phyloP scores from a whole-genome alignment of 768 basidiomycete species.

The Panaeolus papilionaceus region DNA sequence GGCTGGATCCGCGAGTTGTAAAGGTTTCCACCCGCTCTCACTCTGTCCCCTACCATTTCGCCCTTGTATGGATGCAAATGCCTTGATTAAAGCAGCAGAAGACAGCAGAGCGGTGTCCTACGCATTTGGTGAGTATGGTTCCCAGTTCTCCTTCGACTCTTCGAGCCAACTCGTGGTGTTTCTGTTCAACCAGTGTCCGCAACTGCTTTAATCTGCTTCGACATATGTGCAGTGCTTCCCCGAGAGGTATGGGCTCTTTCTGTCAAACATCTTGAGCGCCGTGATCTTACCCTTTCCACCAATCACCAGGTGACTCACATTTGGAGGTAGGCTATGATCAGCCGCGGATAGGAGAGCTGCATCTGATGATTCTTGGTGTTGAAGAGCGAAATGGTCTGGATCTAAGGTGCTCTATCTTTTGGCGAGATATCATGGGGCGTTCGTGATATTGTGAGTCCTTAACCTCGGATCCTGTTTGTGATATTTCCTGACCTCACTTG shows the following conservation, averaged over 20 bases:
- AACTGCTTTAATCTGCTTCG: conserved; percentile 4
- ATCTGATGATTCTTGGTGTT: not conserved
- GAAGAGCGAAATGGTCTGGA: not conserved
- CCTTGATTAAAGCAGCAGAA: not conserved
- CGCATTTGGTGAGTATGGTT: not conserved
- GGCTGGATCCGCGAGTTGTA: not conserved
- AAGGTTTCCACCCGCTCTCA: not conserved
- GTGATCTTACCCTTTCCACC: not conserved
- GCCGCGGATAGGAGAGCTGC: not conserved
- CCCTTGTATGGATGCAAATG: conserved; percentile 10
- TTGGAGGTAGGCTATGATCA: not conserved
- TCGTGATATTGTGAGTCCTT: not conserved
- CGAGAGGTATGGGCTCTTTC: not conserved
- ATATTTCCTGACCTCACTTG: not conserved
- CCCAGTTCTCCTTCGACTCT: not conserved
- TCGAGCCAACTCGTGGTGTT: no score
- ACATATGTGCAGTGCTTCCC: not conserved
- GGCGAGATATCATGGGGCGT: not conserved
- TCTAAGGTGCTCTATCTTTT: not conserved
- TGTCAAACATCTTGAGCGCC: not conserved
- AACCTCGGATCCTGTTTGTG: not conserved
- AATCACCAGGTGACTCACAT: not conserved
- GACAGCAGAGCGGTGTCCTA: not conserved
- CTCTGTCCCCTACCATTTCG: not conserved
- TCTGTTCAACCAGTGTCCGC: not conserved